A percentile compares a stretch with the other conserved stretches of the same genome.
Evolutionary conservation across 495 filamentous ascomycete species (phyloP).

Genomic region (Tuber magnatum): DNA sequence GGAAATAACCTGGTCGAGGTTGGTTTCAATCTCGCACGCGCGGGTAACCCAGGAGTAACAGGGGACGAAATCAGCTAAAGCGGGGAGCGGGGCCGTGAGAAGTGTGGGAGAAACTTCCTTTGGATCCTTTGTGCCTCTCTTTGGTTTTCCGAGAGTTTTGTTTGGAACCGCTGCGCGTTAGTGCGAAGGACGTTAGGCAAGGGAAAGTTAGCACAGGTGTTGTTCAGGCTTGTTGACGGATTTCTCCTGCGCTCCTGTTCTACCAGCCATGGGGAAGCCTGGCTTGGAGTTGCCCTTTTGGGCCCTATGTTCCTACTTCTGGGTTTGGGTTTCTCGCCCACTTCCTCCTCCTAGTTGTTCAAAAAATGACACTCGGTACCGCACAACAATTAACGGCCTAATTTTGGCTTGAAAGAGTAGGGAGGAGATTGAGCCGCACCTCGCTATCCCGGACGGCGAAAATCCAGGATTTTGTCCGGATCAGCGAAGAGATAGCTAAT

Average conservation of each 20-base stretch:
- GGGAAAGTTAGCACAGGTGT: not conserved
- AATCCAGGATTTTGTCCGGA: too few relatives aligned
- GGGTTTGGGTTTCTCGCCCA: not conserved
- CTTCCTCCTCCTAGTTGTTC: not conserved
- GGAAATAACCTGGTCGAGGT: not conserved
- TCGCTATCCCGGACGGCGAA: too few relatives aligned
- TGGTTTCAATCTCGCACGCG: not conserved
- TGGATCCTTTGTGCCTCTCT: not conserved
- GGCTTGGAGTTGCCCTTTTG: not conserved
- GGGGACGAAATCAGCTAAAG: not conserved
- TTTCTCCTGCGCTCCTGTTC: not conserved
- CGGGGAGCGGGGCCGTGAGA: not conserved
- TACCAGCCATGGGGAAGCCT: too few relatives aligned
- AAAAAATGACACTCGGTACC: not conserved
- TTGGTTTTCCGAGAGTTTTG: not conserved
- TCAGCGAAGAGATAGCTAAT: too few relatives aligned
- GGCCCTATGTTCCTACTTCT: not conserved
- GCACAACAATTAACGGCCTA: too few relatives aligned
- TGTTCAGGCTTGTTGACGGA: constrained; percentile 1
- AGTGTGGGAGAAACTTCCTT: not conserved
- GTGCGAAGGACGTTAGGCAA: not conserved
- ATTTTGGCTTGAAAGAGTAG: not conserved
- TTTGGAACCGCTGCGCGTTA: not conserved
- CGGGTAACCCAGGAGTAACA: not conserved
- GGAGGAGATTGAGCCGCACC: too few relatives aligned